Percentiles rank a stretch among this genome's conserved stretches.
phyloP scores from a whole-genome alignment of 2,329 filamentous ascomycete genomes.

The Stemphylium lycopersici region DNA sequence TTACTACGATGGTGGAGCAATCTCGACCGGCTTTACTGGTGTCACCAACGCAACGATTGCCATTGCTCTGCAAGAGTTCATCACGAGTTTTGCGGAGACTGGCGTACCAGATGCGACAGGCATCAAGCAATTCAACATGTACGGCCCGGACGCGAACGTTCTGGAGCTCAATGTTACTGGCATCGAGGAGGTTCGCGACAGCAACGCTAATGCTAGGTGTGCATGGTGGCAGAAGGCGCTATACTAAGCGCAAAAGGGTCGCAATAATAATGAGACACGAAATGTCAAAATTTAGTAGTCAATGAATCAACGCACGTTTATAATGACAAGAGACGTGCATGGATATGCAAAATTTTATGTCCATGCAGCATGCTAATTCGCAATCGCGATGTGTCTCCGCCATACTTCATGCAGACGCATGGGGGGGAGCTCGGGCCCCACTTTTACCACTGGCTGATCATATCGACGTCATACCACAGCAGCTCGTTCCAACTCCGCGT shows the following conservation, averaged over 20 bases:
- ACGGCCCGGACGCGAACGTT: constrained; percentile 53
- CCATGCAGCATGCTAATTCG: constrained; percentile 1
- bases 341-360: constrained; percentile 4
- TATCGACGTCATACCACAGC: constrained; percentile 30
- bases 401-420: background rate
- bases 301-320: constrained; percentile 1
- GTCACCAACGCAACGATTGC: constrained; percentile 48
- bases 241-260: constrained; percentile 34
- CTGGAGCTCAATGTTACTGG: constrained; percentile 52
- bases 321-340: background rate
- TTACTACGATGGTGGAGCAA: constrained; percentile 55
- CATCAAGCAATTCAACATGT: constrained; percentile 55
- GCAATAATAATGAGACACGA: background rate
- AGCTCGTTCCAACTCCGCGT: constrained; percentile 9
- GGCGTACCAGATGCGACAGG: constrained; percentile 48
- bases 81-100: constrained; percentile 51
- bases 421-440: constrained; percentile 8
- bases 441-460: constrained; percentile 19
- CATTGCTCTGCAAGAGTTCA: constrained; percentile 54
- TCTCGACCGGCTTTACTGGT: background rate
- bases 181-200: constrained; percentile 53
- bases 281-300: background rate
- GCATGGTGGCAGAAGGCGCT: constrained; percentile 61
- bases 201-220: constrained; percentile 57
- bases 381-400: constrained; percentile 7